Evolutionary conservation across 768 basidiomycete genomes (phyloP), one percentile per base, ranked within the genome.

Genomic region (Exsudoporus frostii): DNA sequence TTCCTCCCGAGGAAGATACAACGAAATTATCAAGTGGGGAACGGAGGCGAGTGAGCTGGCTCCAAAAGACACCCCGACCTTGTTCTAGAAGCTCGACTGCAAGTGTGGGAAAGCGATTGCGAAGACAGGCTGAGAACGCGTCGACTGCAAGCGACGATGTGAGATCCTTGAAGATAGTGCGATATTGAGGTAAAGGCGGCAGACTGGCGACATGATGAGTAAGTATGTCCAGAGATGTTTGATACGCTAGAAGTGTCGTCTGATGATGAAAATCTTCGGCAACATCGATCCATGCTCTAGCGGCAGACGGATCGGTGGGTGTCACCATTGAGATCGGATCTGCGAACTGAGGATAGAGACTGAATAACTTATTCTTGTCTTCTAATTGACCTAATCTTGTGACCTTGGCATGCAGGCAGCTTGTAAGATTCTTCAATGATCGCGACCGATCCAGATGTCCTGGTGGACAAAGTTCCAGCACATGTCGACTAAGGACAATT

Each of bases 231-330:
- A 27, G 8, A 27, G 27, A 27, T 27, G 37, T 17, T 19, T 19
- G 10, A 11, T 38, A 39, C 8, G 38, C 38, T 7, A 22, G 45
- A n/a, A 55, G 20, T n/a, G 27, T 38, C 0, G 61, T 60, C 19
- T 20, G 22, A 37, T 62, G 57, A 2, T 34, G 13, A 17, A 55
- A 42, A 2, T 19, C 0, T 33, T 52, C 45, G 1, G 61, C 57
- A 0, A 2, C 34, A 24, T 9, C 7, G 5, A 41, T 14, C 47
- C 56, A 41, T 45, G 20, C 30, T 17, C 20, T 22, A 5, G 54
- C 17, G 1, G 43, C 51, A 29, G 10, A 41, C 4, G 36, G 7
- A 30, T 55, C 38, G 1, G 10, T 10, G 0, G 15, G 22, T 14
- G 30, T 34, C 5, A 40, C 22, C 3, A 8, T 10, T 15, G 41